A percentile compares a stretch with the other conserved stretches of the same genome.
These are phyloP conservation scores for Euryodendron excelsum DNA, from an alignment of 148 eudicot species.

Conservation along the genomic window DNA sequence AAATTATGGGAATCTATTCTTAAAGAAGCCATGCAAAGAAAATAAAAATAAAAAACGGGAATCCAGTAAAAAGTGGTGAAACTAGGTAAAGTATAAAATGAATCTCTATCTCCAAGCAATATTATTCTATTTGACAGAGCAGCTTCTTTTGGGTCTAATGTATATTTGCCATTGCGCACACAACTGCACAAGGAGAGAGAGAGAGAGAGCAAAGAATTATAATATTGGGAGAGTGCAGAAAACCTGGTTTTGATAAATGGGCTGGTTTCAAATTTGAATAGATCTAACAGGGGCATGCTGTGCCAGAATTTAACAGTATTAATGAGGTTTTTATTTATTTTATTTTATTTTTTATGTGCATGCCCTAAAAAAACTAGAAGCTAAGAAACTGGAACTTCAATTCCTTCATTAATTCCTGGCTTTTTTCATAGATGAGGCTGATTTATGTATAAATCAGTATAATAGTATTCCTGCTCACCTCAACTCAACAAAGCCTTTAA, in stretches of 20 bases:
- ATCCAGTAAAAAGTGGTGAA: constrained; percentile 12
- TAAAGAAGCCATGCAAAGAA: background rate
- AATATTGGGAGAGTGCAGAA: constrained; percentile 14
- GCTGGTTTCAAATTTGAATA: constrained; percentile 7
- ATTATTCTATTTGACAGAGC: constrained; percentile 6
- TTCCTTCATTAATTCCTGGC: too few species aligned
- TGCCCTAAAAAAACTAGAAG: too few species aligned
- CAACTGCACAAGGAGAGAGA: background rate
- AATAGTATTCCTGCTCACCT: too few species aligned
- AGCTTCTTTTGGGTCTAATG: constrained; percentile 12
- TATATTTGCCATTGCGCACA: background rate
- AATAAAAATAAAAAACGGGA: constrained; percentile 2
- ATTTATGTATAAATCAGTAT: too few species aligned
- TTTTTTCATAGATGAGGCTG: too few species aligned
- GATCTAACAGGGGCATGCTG: background rate
- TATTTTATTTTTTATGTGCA: background rate
- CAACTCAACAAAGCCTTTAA: too few species aligned
- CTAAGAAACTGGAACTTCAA: too few species aligned
- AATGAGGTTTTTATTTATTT: too few species aligned
- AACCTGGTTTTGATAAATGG: constrained; percentile 26
- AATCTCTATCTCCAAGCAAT: constrained; percentile 10
- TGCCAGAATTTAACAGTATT: too few species aligned
- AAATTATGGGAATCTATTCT: background rate
- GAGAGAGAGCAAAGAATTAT: background rate
- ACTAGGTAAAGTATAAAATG: constrained; percentile 8